Evolutionary conservation across 257 asterid species (phyloP), one percentile per base, ranked within the genome.

Genomic region (Capsicum chinense): DNA sequence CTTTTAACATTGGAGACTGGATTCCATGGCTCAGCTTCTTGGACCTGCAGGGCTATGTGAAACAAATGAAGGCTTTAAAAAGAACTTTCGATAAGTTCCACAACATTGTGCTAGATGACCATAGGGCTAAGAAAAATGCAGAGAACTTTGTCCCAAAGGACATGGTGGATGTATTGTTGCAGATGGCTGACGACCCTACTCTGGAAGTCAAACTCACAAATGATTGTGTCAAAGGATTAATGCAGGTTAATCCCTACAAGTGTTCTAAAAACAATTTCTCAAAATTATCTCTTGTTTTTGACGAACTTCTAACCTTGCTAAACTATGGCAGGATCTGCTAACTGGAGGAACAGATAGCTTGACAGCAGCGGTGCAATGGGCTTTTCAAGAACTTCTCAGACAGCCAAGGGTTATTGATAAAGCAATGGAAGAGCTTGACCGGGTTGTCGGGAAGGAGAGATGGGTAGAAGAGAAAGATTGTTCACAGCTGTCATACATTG

Each of bases 11-110:
- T 14, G 92, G 92, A 56, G 90, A 91, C 50, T 89, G 94, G 92
- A 87, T 91, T 4, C 92, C 94, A 10, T 91, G 92, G 91, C 90
- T 91, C 2, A 60, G 84, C 12, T 87, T 82, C 39, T 86, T 90
- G n/a, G 94, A 91, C 83, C 9, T 89, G 84, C 89, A 88, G 37
- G 91, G 94, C 14, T 88, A 86, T 79, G 91, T 81, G 35, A 85
- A 83, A 70, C 74, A 58, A 66, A 88, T 91, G 91, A 89, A 87
- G 76, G 83, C 16, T 21, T 52, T 91, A 19, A 6, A 7, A 13
- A 67, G 16, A 68, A 84, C 71, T 52, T n/a, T 84, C 5, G 91
- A 89, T 16, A 42, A 56, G 84, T 89, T 88, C 67, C 84, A 17
- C 39, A 66, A 85, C 58, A 5, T 52, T 67, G 91, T 91, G 83